Percentiles rank a stretch among this genome's conserved stretches.
Evolutionary conservation across 1,284 basidiomycete species (phyloP).

Genomic region (Boletus semigastroideus): DNA sequence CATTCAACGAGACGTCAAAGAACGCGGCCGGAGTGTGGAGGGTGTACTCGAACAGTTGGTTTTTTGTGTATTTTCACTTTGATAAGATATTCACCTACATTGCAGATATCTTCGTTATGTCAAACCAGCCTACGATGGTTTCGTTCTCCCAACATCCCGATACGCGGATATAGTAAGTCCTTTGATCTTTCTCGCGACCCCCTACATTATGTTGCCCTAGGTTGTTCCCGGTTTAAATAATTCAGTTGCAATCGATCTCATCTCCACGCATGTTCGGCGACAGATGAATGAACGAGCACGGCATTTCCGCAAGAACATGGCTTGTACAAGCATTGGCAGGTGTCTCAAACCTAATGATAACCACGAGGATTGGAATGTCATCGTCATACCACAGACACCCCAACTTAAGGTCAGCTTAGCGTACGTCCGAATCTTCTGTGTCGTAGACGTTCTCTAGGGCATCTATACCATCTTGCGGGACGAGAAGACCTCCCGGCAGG

Average conservation of each 20-base stretch:
- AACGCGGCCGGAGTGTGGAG: conserved; percentile 82
- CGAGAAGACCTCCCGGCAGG: conserved; percentile 65
- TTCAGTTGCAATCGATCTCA: conserved; percentile 88
- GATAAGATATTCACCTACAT: conserved; percentile 10
- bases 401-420: conserved; percentile 66
- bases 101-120: conserved; percentile 85
- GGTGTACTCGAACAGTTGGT: conserved; percentile 87
- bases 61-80: background rate
- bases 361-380: conserved; percentile 53
- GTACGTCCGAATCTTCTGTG: conserved; percentile 44
- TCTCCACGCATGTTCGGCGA: conserved; percentile 86
- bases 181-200: background rate
- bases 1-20: conserved; percentile 84
- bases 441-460: conserved; percentile 50
- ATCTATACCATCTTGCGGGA: conserved; percentile 88
- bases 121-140: conserved; percentile 92
- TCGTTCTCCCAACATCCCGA: conserved; percentile 86
- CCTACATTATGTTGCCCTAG: conserved; percentile 39
- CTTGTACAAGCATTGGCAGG: conserved; percentile 39
- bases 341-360: conserved; percentile 35
- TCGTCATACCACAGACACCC: conserved; percentile 75
- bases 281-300: conserved; percentile 80
- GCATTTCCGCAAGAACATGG: conserved; percentile 74
- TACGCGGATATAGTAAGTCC: conserved; percentile 82
- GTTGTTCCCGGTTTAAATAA: conserved; percentile 91